Base-by-base conservation (phyloP, 441 rosid genomes). In the Geranium incanum region DNA sequence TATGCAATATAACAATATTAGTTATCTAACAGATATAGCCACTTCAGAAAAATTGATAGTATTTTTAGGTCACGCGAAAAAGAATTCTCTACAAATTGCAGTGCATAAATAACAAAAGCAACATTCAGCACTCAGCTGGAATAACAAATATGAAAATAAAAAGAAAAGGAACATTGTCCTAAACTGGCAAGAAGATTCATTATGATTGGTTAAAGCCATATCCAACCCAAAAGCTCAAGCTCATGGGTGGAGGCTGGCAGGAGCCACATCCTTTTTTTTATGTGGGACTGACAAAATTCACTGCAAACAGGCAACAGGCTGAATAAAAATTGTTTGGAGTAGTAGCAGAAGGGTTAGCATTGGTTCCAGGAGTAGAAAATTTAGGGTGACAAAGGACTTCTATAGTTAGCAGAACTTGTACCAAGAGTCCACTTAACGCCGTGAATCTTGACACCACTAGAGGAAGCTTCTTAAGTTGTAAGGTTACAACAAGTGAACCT, bases 341-440 rank as follows among this genome's bases (percentile, higher is more conserved):
- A 16, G 48, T 37, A 71, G 23, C 13, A 63, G 1, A 59, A 62
- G 36, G 38, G 16, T 36, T 16, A 1, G 13, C 68, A 76, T 43
- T 63, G 37, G 41, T 74, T 74, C 36, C 60, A 72, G 68, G 18
- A 60, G 41, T 65, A 70, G 21, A 15, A 68, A 52, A 48, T 39
- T 19, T 55, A 68, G 3, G 38, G 43, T 11, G 37, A 60, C 8
- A 59, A 59, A 70, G n/a, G 60, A 67, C 43, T 12, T 3, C 60
- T 19, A 72, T 36, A 36, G 52, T 5, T 67, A 60, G 23, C 39
- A 72, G 71, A 76, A 65, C 67, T 73, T 66, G 65, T 93, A 96
- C 99, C 99, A 96, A 86, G 38, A 93, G 95, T 76, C 99, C 99
- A 76, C 92, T 86, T 73, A 96, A 82, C 23, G 98, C 99, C 69